These are phyloP conservation scores for Fistulifera pelliculosa DNA, from an alignment of 108 stramenopile species.

Conservation along the genomic window DNA sequence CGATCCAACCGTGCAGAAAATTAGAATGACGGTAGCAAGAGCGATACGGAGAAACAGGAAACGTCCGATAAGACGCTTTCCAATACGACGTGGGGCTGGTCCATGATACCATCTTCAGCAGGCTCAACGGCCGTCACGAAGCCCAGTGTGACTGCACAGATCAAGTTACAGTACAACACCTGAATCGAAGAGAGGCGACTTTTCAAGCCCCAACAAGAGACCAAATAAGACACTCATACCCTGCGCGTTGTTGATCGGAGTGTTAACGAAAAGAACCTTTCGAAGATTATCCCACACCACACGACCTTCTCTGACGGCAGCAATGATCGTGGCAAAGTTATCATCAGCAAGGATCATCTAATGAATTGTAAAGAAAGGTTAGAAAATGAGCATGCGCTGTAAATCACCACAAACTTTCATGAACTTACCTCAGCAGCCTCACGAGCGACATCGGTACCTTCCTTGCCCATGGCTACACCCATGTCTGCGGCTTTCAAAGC, in stretches of 20 bases:
- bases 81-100: constrained; percentile 62
- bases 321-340: constrained; percentile 94
- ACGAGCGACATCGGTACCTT: constrained; percentile 95
- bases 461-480: constrained; percentile 99
- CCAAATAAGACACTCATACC: constrained; percentile 75
- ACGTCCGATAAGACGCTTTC: constrained; percentile 82
- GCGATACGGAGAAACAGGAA: constrained; percentile 73
- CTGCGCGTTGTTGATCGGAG: constrained; percentile 82
- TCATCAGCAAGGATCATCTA: constrained; percentile 97
- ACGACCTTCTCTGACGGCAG: constrained; percentile 66
- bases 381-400: no score
- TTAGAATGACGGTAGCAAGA: constrained; percentile 50
- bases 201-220: constrained; percentile 45
- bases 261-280: constrained; percentile 76
- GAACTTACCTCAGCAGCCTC: constrained; percentile 95
- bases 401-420: no score
- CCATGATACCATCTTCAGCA: constrained; percentile 71
- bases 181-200: constrained; percentile 62
- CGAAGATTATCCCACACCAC: constrained; percentile 86
- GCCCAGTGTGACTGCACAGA: constrained; percentile 80
- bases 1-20: constrained; percentile 41
- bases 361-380: no score
- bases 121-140: constrained; percentile 79
- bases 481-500: constrained; percentile 97
- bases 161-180: constrained; percentile 83